Conservation (phyloP, 225 moss, liverwort and hornwort species). For the Asterella californica region DNA sequence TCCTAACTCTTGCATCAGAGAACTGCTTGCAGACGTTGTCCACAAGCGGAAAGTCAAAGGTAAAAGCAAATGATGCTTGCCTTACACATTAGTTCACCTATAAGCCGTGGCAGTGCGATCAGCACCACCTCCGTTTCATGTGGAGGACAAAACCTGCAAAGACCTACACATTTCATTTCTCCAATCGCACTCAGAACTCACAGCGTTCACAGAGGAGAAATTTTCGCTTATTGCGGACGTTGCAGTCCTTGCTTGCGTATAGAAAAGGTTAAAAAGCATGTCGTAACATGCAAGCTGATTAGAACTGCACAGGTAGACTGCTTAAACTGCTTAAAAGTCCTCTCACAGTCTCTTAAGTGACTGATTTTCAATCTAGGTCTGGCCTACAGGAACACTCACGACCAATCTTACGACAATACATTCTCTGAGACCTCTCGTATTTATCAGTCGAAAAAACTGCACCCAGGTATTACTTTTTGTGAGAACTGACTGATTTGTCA, state of each 20-base stretch:
- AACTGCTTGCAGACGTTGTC: neutral
- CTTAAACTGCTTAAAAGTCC: neutral
- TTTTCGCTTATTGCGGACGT: neutral
- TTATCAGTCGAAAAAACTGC: neutral
- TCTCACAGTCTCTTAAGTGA: neutral
- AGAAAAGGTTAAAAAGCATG: neutral
- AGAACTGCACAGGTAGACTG: neutral
- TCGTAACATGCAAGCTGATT: neutral
- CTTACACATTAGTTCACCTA: slow-evolving; percentile 86
- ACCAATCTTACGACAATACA: neutral
- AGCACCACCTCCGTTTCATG: slow-evolving; percentile 52
- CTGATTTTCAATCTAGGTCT: neutral
- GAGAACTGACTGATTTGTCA: neutral
- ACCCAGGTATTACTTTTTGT: no score
- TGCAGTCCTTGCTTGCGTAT: neutral
- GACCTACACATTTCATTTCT: neutral
- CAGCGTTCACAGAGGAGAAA: neutral
- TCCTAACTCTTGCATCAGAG: neutral
- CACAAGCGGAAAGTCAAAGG: neutral
- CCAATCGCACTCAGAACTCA: neutral
- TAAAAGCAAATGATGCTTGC: slow-evolving; percentile 33
- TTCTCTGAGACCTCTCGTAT: neutral
- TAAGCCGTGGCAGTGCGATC: slow-evolving; percentile 58
- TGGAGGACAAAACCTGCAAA: slow-evolving; percentile 61
- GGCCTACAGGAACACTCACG: neutral